phyloP scores from a whole-genome alignment of 495 filamentous ascomycete genomes.

The Penicillium riverlandense region DNA sequence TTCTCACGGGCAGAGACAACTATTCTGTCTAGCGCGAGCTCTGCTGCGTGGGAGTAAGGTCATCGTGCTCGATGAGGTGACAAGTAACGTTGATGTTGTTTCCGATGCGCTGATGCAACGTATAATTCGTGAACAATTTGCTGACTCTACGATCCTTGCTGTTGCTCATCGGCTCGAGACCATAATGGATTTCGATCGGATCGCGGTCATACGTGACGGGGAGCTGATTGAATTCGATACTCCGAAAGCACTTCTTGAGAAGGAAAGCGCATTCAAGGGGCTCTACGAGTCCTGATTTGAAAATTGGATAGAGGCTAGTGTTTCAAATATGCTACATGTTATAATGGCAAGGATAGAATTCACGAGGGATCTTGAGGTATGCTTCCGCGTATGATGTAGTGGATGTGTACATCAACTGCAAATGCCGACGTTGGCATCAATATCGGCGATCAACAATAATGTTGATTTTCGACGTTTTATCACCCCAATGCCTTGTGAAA shows the following conservation, averaged over 20 bases:
- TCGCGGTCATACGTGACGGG: conserved; percentile 19
- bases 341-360: too few species aligned
- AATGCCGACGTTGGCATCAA: too few species aligned
- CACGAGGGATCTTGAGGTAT: too few species aligned
- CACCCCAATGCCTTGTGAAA: too few species aligned
- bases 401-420: too few species aligned
- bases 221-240: conserved; percentile 18
- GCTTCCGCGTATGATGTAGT: too few species aligned
- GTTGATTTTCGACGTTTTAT: too few species aligned
- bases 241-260: conserved; percentile 5
- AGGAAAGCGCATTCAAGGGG: background rate
- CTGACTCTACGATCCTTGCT: conserved; percentile 16
- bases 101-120: conserved; percentile 22
- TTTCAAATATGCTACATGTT: too few species aligned
- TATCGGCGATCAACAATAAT: too few species aligned
- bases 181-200: conserved; percentile 18
- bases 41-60: conserved; percentile 12
- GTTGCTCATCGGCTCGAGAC: conserved; percentile 27
- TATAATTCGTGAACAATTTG: conserved; percentile 18
- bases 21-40: conserved; percentile 20
- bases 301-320: too few species aligned
- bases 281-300: background rate
- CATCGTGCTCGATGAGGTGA: conserved; percentile 24
- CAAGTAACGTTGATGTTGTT: conserved; percentile 16
- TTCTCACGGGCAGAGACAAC: conserved; percentile 38